phyloP scores from a whole-genome alignment of 1,284 basidiomycete genomes.

The Wolfiporia cocos region DNA sequence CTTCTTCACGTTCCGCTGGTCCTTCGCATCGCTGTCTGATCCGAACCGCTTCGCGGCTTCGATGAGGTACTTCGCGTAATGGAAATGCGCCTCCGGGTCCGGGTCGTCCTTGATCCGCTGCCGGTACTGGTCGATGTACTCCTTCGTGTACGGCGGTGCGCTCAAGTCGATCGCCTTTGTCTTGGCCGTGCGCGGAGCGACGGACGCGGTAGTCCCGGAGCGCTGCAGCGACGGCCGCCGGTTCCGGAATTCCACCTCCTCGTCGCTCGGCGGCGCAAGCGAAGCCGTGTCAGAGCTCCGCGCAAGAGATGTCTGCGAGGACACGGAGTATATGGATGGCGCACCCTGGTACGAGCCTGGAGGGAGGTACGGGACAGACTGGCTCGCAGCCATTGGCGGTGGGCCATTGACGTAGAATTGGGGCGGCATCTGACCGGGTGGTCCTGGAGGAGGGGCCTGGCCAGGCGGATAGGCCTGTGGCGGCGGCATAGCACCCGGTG shows the following conservation, averaged over 20 bases:
- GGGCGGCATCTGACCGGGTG: conserved; percentile 5
- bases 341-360: conserved; percentile 19
- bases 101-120: conserved; percentile 96
- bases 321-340: conserved; percentile 13
- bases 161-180: conserved; percentile 82
- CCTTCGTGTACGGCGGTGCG: conserved; percentile 89
- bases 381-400: conserved; percentile 11
- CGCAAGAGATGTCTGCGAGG: conserved; percentile 13
- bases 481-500: conserved; percentile 11
- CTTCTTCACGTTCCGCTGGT: conserved; percentile 79
- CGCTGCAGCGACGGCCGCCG: conserved; percentile 56
- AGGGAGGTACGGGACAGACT: conserved; percentile 16
- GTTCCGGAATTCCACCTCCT: conserved; percentile 43
- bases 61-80: conserved; percentile 96
- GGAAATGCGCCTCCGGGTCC: conserved; percentile 98
- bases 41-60: conserved; percentile 97
- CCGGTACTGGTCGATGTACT: conserved; percentile 96
- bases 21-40: conserved; percentile 55
- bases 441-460: conserved; percentile 6
- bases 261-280: conserved; percentile 17
- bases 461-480: conserved; percentile 2
- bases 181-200: conserved; percentile 58
- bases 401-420: conserved; percentile 7
- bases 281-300: conserved; percentile 11
- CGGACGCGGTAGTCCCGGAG: conserved; percentile 49